Evolutionary conservation across 2,329 filamentous ascomycete genomes (phyloP), one percentile per base, ranked within the genome.

Genomic region (Acrodontium crateriforme): DNA sequence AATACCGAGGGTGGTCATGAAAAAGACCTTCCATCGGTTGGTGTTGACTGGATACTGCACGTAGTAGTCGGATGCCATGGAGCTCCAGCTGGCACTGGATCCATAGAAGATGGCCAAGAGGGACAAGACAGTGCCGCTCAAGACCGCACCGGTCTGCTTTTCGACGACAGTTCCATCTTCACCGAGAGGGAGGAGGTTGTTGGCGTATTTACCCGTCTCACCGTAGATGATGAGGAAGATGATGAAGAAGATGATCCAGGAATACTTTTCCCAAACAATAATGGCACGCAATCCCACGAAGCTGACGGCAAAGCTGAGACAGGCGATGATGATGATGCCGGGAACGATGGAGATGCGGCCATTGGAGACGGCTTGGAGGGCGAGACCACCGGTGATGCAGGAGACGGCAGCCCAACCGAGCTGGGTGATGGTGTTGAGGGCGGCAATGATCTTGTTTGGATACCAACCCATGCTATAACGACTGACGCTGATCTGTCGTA

Each of bases 391-490:
- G 8, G 56, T 57, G 26, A 61, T 58, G 27, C 54, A 59, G 5
- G 53, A 54, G 9, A 57, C 55, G 6, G 53, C 50, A 14, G 47
- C 49, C 52, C 52, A 61, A 3, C 57, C 57, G 15, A 60, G 49
- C 36, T 62, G 59, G 25, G 62, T 53, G 16, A 65, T 47, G 16
- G 59, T 56, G 25, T 65, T 65, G 24, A 65, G 53, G 2, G 56
- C 42, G 4, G 59, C 60, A 30, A 60, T 55, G 30, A 65, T 44
- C 37, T 64, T 64, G 28, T 60, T 60, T 10, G 60, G 60, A 35
- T 53, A 65, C 54, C 60, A 64, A 10, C 61, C 61, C 32, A 65
- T 61, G n/a, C 58, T 59, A 37, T 60, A 62, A 26, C 60, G 49
- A 26, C 56, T 54, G 16, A 59, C 52, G 2, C 49, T 48, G 25